Evolutionary conservation across 2,329 filamentous ascomycete species (phyloP).

Genomic region (Aspergillus sclerotialis): DNA sequence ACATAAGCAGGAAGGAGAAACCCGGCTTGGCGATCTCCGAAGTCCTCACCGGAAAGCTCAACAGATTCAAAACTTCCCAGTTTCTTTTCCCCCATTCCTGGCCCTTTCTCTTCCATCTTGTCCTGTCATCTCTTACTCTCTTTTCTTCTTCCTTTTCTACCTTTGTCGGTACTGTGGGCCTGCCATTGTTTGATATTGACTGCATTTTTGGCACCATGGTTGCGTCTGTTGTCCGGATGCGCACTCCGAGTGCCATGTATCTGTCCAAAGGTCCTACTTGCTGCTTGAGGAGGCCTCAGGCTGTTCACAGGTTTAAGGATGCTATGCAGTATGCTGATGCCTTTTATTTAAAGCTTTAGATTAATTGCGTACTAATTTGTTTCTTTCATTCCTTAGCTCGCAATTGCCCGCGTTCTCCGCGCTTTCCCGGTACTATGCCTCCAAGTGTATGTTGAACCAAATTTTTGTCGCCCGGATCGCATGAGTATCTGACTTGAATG

Average conservation of each 20-base stretch:
- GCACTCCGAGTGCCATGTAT: conserved; percentile 37
- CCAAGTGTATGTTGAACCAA: conserved; percentile 59
- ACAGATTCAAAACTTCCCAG: conserved; percentile 32
- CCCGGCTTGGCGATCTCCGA: conserved; percentile 24
- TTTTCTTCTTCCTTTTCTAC: conserved; percentile 12
- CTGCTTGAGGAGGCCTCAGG: conserved; percentile 40
- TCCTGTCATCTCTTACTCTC: conserved; percentile 13
- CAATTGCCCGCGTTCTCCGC: conserved; percentile 50
- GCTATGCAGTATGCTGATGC: conserved; percentile 31
- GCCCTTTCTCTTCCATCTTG: conserved; percentile 19
- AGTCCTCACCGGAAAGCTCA: conserved; percentile 36
- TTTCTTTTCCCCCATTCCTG: conserved; percentile 22
- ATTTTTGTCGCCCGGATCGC: too few relatives aligned
- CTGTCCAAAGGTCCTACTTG: conserved; percentile 34
- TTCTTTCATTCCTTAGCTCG: conserved; percentile 19
- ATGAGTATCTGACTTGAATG: too few relatives aligned
- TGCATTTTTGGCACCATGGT: conserved; percentile 44
- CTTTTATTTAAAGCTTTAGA: conserved; percentile 1
- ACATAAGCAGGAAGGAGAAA: conserved; percentile 12
- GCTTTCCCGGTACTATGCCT: conserved; percentile 61
- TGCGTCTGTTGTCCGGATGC: conserved; percentile 43
- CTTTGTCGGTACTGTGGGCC: conserved; percentile 16
- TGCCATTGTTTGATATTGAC: conserved; percentile 13
- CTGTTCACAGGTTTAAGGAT: conserved; percentile 38
- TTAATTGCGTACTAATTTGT: conserved; percentile 14